phyloP scores from a whole-genome alignment of 169 alveolate species.

The Plasmodium gonderi region DNA sequence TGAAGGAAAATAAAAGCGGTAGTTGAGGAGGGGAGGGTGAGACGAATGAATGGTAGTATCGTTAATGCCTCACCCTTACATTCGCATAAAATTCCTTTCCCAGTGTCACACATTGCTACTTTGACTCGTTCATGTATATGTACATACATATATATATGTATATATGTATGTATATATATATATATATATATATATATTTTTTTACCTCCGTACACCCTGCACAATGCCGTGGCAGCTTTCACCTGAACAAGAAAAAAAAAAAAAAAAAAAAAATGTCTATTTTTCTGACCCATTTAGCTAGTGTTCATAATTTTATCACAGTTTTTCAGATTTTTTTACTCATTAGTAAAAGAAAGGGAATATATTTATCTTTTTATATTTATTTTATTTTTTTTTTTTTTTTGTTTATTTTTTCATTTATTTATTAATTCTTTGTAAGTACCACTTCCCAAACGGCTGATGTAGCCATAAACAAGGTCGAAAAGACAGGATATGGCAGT shows the following conservation, averaged over 20 bases:
- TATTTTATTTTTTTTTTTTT: not conserved
- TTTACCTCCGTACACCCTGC: constrained; percentile 83
- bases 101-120: too few species aligned
- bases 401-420: constrained; percentile 20
- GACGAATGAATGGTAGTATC: not conserved
- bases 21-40: not conserved
- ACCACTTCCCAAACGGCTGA: constrained; percentile 89
- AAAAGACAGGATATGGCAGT: constrained; percentile 89
- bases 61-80: too few species aligned
- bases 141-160: not conserved
- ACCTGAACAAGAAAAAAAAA: constrained; percentile 60
- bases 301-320: not conserved
- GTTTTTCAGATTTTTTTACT: not conserved
- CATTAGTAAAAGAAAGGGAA: not conserved
- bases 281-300: not conserved
- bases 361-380: not conserved
- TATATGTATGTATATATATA: constrained; percentile 13
- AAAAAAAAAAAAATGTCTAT: not conserved
- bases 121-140: not conserved
- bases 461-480: constrained; percentile 86
- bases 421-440: constrained; percentile 13
- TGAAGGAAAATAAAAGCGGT: constrained; percentile 8
- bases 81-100: too few species aligned
- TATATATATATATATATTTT: not conserved
- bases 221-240: constrained; percentile 79